Conservation (phyloP, 2,329 filamentous ascomycete species). For the Periglandula ipomoeae region DNA sequence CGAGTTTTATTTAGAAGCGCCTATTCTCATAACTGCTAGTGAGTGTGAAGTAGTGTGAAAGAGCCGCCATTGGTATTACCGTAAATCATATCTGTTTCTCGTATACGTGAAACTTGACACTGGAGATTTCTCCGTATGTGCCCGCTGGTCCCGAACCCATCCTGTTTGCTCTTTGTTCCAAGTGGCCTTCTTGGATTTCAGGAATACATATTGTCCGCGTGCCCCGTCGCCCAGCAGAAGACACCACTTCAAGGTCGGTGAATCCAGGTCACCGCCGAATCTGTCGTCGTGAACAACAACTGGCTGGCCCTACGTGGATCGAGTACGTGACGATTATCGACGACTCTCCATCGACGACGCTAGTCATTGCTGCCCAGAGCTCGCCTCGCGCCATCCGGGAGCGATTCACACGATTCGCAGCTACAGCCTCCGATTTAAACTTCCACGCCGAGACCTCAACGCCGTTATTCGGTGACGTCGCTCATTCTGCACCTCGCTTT, state of each 20-base stretch:
- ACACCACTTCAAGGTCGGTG: too few species aligned
- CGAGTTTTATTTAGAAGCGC: constrained; percentile 1
- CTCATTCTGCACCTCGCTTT: neutral
- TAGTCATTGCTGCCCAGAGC: too few species aligned
- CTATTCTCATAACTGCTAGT: neutral
- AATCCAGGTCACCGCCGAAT: neutral
- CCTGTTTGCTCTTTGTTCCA: neutral
- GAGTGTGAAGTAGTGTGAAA: too few species aligned
- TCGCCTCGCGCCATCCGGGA: neutral
- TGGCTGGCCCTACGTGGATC: neutral
- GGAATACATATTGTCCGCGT: neutral
- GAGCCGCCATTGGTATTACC: too few species aligned
- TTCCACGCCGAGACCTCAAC: neutral
- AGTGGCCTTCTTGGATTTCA: neutral
- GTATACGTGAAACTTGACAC: too few species aligned
- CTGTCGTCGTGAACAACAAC: neutral
- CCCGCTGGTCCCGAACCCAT: neutral
- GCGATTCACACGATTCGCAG: neutral
- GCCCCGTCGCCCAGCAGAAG: neutral
- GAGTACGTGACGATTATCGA: neutral
- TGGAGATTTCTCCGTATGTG: neutral
- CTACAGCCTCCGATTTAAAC: constrained; percentile 1
- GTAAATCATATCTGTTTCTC: too few species aligned
- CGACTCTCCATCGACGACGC: too few species aligned
- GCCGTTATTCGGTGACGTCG: constrained; percentile 1